Evolutionary conservation across 2,329 filamentous ascomycete species (phyloP), one percentile per base, ranked within the genome.

Genomic region (Xylaria sp.): DNA sequence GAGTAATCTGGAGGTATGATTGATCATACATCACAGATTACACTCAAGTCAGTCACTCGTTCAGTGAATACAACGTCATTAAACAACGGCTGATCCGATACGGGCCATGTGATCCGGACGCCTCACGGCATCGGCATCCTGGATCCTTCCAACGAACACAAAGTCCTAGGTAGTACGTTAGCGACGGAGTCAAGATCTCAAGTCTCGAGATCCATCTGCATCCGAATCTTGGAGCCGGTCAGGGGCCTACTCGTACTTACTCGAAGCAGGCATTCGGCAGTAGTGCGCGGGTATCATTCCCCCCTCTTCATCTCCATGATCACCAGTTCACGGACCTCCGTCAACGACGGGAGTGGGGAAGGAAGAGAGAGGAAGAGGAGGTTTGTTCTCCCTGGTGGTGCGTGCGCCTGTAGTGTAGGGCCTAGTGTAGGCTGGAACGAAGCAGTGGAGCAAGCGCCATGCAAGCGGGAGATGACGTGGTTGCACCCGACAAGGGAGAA

Each of bases 391-490:
- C 23, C 23, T 30, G 23, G 59, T 59, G 60, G 59, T 63, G 64
- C 57, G 59, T 63, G 65, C n/a, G 23, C 23, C 65, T 16, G 11
- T 46, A 19, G 39, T 52, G 46, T 53, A 50, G 55, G 47, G 60
- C 60, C 56, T 55, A 59, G 63, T 13, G 9, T 42, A 30, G 23
- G 60, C 62, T 60, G 58, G 56, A 59, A 57, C 64, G 62, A 65
- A 52, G 56, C 53, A 34, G 39, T 64, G 55, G 63, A 44, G 58
- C 56, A 56, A 54, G 57, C 57, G 23, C 23, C 64, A 61, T 67
- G 65, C 65, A 66, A 51, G 68, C 50, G 59, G 47, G 51, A 52
- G 58, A 61, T 69, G 68, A 70, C 68, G 68, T 70, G 67, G 67
- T 70, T 62, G 63, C 65, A 65, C 65, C 65, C 64, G 65, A 67